Percentiles rank a stretch among this genome's conserved stretches.
phyloP scores from a whole-genome alignment of 495 filamentous ascomycete species.

The Glonium stellatum region DNA sequence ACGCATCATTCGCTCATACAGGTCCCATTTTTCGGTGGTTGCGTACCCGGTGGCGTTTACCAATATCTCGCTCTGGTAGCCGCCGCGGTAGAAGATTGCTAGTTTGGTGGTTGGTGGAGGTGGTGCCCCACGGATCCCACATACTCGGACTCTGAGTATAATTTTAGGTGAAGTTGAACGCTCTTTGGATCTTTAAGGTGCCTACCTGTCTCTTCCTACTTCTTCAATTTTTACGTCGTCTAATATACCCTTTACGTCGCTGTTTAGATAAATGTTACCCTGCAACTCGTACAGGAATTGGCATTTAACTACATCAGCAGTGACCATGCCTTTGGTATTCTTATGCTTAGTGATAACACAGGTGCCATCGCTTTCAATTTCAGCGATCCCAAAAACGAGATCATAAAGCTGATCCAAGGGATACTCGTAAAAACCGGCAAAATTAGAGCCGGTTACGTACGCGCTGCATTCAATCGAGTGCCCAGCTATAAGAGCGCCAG shows the following conservation, averaged over 20 bases:
- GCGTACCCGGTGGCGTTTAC: conserved; percentile 29
- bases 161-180: background rate
- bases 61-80: conserved; percentile 42
- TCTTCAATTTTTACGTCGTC: conserved; percentile 41
- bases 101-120: conserved; percentile 52
- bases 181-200: background rate
- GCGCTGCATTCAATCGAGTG: conserved; percentile 54
- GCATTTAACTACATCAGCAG: conserved; percentile 48
- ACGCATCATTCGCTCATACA: conserved; percentile 27
- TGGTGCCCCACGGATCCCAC: conserved; percentile 41
- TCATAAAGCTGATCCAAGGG: conserved; percentile 28
- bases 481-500: conserved; percentile 49
- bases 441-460: conserved; percentile 51
- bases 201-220: conserved; percentile 19
- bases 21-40: conserved; percentile 17
- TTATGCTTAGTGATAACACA: conserved; percentile 41
- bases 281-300: conserved; percentile 58
- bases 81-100: conserved; percentile 45
- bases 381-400: conserved; percentile 52
- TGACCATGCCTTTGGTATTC: conserved; percentile 29
- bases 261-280: conserved; percentile 51
- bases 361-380: conserved; percentile 45
- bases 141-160: conserved; percentile 37
- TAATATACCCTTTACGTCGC: conserved; percentile 50
- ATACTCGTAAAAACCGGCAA: conserved; percentile 48